Percentiles rank a stretch among this genome's conserved stretches.
These are phyloP conservation scores for Bothriochloa decipiens DNA, from an alignment of 176 grass and related monocot species.

Conservation along the genomic window DNA sequence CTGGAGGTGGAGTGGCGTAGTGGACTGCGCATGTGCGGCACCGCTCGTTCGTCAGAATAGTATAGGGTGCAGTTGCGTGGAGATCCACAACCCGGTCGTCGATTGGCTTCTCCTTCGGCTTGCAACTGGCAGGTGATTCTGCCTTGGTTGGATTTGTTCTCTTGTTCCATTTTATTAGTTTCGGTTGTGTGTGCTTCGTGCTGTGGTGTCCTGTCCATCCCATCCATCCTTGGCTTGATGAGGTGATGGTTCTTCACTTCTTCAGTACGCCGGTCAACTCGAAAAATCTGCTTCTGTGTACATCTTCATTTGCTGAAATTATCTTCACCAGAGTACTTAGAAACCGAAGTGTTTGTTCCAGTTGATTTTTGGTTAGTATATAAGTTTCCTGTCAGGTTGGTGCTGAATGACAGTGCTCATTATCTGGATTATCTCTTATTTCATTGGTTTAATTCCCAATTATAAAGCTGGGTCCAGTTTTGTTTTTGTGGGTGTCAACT, in stretches of 20 bases:
- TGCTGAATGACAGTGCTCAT: neutral
- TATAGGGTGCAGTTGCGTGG: neutral
- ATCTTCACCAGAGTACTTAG: neutral
- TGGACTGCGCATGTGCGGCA: neutral
- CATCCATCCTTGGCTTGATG: neutral
- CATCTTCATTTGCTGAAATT: neutral
- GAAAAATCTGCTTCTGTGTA: neutral
- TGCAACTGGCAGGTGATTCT: slow-evolving; percentile 7
- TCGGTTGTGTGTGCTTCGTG: neutral
- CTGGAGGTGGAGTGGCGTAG: neutral
- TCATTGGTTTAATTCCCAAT: slow-evolving; percentile 7
- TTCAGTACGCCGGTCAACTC: neutral
- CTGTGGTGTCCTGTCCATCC: neutral
- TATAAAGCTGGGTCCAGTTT: neutral
- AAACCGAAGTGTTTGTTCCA: neutral
- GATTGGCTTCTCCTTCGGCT: neutral
- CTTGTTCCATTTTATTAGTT: neutral
- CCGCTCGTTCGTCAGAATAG: neutral
- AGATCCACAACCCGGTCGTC: neutral
- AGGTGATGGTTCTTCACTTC: neutral
- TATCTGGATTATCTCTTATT: slow-evolving; percentile 3
- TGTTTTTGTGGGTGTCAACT: neutral
- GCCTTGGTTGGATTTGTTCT: neutral
- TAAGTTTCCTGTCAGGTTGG: slow-evolving; percentile 9
- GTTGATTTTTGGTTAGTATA: slow-evolving; percentile 5